These are phyloP conservation scores for Xylaria hypoxylon DNA, from an alignment of 2,329 filamentous ascomycete genomes.

Conservation along the genomic window DNA sequence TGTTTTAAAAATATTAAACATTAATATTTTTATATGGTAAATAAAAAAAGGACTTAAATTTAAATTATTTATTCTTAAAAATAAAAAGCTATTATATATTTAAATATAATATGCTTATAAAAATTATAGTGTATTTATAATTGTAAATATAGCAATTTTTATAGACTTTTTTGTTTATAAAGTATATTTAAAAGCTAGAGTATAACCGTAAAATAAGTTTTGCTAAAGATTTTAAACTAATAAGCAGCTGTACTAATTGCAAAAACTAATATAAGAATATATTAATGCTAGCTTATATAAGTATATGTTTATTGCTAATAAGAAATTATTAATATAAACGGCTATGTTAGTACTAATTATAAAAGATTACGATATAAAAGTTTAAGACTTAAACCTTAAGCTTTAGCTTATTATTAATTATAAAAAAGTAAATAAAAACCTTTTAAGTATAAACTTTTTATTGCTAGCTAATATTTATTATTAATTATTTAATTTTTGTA, in stretches of 20 bases:
- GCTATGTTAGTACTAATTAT: neutral
- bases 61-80: neutral
- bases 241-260: neutral
- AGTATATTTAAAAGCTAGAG: neutral
- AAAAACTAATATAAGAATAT: neutral
- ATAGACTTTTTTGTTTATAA: neutral
- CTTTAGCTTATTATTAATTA: constrained; percentile 9
- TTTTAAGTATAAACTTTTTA: neutral
- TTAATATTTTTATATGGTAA: neutral
- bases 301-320: neutral
- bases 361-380: neutral
- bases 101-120: neutral
- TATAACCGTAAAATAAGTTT: neutral
- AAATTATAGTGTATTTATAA: neutral
- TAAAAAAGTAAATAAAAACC: neutral
- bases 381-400: neutral
- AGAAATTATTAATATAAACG: neutral
- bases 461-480: neutral
- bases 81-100: neutral
- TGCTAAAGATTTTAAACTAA: neutral
- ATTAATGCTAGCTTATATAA: neutral
- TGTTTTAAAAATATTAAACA: neutral
- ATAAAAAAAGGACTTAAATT: neutral
- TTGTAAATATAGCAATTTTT: neutral
- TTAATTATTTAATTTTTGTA: neutral